Conservation (phyloP, 2,329 filamentous ascomycete genomes). For the Coniella vitis region DNA sequence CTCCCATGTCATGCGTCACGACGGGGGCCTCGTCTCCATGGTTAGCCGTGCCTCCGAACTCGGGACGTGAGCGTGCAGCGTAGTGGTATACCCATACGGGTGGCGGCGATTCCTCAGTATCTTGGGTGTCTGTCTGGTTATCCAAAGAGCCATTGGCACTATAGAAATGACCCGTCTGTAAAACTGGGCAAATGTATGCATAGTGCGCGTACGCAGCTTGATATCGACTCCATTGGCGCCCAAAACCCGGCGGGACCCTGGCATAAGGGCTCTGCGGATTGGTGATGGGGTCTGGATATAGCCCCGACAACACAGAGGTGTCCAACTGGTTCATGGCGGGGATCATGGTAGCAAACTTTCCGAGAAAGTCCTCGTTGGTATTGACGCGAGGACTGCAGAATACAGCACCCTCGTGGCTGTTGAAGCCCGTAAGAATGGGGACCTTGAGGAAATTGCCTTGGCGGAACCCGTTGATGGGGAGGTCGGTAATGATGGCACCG, state of each 20-base stretch:
- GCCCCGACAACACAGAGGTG: constrained; percentile 43
- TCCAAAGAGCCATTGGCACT: constrained; percentile 14
- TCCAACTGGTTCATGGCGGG: constrained; percentile 48
- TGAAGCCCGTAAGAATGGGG: constrained; percentile 63
- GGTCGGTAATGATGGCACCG: constrained; percentile 44
- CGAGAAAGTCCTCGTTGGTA: constrained; percentile 44
- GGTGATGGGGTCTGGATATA: constrained; percentile 56
- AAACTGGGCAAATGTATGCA: constrained; percentile 57
- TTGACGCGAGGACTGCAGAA: constrained; percentile 51
- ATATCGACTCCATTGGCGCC: constrained; percentile 49
- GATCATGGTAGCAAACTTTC: constrained; percentile 56
- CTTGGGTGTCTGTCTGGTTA: neutral
- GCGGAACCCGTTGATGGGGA: constrained; percentile 54
- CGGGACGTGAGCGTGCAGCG: constrained; percentile 31
- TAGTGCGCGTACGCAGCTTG: constrained; percentile 58
- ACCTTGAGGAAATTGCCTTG: constrained; percentile 46
- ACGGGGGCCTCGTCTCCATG: constrained; percentile 41
- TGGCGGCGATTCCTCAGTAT: neutral
- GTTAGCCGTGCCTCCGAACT: constrained; percentile 30
- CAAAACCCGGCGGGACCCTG: constrained; percentile 32
- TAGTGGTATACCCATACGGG: constrained; percentile 42
- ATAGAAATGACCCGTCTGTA: constrained; percentile 47
- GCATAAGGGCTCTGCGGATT: constrained; percentile 33
- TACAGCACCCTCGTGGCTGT: constrained; percentile 59
- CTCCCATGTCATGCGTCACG: constrained; percentile 35